A percentile compares a stretch with the other conserved stretches of the same genome.
These are phyloP conservation scores for Grosmannia huntii DNA, from an alignment of 2,329 filamentous ascomycete species.

Conservation along the genomic window DNA sequence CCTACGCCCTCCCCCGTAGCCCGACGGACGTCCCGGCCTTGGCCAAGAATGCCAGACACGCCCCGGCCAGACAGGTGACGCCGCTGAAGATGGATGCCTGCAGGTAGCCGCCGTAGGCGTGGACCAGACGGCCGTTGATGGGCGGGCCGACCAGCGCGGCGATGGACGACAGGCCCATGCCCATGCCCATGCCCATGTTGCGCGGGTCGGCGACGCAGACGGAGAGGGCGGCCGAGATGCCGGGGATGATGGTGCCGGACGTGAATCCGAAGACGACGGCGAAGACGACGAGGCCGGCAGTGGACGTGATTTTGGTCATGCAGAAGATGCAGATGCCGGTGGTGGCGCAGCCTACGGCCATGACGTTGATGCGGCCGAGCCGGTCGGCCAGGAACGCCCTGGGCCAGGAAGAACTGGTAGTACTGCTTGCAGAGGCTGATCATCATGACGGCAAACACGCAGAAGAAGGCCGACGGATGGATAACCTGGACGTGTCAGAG, in stretches of 20 bases:
- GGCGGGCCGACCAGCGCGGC: conserved; percentile 31
- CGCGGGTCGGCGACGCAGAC: conserved; percentile 28
- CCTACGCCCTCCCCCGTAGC: conserved; percentile 8
- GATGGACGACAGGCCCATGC: conserved; percentile 23
- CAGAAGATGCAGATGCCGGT: conserved; percentile 17
- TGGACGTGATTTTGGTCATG: conserved; percentile 14
- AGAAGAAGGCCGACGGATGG: conserved; percentile 38
- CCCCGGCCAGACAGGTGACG: conserved; percentile 20
- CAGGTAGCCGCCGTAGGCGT: conserved; percentile 22
- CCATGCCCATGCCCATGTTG: conserved; percentile 36
- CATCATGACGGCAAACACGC: conserved; percentile 30
- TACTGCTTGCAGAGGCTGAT: conserved; percentile 22
- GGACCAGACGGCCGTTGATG: conserved; percentile 30
- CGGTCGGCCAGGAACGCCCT: conserved; percentile 35
- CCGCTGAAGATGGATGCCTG: conserved; percentile 26
- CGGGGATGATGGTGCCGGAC: conserved; percentile 21
- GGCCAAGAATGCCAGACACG: conserved; percentile 5
- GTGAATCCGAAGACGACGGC: conserved; percentile 12
- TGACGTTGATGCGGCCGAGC: conserved; percentile 34
- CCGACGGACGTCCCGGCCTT: conserved; percentile 19
- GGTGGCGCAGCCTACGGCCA: conserved; percentile 7
- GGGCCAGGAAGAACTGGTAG: conserved; percentile 28
- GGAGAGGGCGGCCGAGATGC: conserved; percentile 24
- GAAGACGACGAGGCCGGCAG: conserved; percentile 12
- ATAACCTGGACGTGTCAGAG: conserved; percentile 24